These are phyloP conservation scores for Carex littledalei DNA, from an alignment of 176 grass and related monocot genomes.

Conservation along the genomic window DNA sequence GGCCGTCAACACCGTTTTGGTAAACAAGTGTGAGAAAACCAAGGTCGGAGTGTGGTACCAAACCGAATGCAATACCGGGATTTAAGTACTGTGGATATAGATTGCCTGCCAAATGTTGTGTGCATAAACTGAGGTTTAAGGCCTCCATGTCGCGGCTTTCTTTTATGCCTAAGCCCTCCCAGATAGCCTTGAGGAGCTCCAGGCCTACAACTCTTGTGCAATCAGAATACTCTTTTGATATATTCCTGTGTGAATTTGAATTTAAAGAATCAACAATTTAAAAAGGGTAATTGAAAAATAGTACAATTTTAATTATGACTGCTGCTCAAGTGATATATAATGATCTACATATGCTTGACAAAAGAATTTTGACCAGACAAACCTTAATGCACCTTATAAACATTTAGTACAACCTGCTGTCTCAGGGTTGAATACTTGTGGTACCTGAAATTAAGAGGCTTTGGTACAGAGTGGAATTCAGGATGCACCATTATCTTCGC, in stretches of 20 bases:
- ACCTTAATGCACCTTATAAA: not conserved
- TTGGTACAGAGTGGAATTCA: constrained; percentile 43
- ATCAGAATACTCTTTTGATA: constrained; percentile 36
- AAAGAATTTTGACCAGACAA: not conserved
- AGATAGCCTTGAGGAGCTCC: constrained; percentile 38
- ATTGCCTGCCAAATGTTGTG: constrained; percentile 47
- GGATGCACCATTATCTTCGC: constrained; percentile 67
- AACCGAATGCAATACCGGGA: constrained; percentile 7
- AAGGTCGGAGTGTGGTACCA: constrained; percentile 57
- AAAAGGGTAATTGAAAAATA: not conserved
- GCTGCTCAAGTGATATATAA: too few species aligned
- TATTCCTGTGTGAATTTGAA: constrained; percentile 28
- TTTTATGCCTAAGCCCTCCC: constrained; percentile 52
- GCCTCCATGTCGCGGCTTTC: constrained; percentile 15
- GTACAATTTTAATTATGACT: too few species aligned
- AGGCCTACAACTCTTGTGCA: constrained; percentile 33
- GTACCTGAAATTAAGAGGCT: constrained; percentile 54
- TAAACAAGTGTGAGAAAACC: constrained; percentile 65
- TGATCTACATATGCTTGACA: not conserved
- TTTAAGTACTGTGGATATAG: constrained; percentile 37
- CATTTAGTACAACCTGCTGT: not conserved
- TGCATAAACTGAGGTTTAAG: constrained; percentile 44
- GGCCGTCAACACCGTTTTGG: constrained; percentile 75
- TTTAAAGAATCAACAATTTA: not conserved
- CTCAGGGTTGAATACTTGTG: not conserved